Base-by-base conservation (phyloP, 345 rosid species). In the Fremontodendron californicum region DNA sequence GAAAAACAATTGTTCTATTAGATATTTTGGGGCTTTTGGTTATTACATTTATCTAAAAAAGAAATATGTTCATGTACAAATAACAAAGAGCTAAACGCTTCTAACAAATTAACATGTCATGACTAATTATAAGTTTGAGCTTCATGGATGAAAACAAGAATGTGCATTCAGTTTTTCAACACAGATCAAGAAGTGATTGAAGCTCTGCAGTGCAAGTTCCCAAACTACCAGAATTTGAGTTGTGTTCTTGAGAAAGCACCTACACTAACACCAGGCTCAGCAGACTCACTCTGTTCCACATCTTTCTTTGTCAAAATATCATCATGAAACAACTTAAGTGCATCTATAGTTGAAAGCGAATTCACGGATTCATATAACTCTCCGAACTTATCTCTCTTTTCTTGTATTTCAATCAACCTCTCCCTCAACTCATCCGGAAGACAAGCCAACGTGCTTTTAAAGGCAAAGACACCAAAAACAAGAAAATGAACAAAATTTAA, bases 351-450 rank as follows among this genome's bases (percentile, higher is more conserved):
- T 1, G 97, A 90, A 31, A 89, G 65, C 42, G 82, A 77, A 68
- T 78, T 79, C 51, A 87, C 90, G 16, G 87, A 78, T 75, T 81
- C 84, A 79, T 85, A 76, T 82, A 92, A 77, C 9, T 72, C 61
- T 63, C 49, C 86, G 67, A 84, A 84, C 76, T 83, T 77, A 31
- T 80, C 81, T 77, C 81, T 81, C 31, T 75, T 85, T 67, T 87
- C 94, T 82, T 87, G 80, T 74, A 82, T 85, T 57, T 85, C 85
- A 6, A 78, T 64, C 76, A 91, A 78, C 79, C 67, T 86, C 81
- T 87, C 88, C 77, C 82, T 89, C 83, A 91, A 65, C 3, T 48
- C 89, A 71, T 84, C 75, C 0, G 93, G 94, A 60, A 92, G 90
- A 76, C 85, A 86, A 40, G 89, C 87, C 64, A 92, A n/a, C 6